A percentile compares a stretch with the other conserved stretches of the same genome.
Evolutionary conservation across 257 asterid genomes (phyloP).

Genomic region (Capsicum rhomboideum): DNA sequence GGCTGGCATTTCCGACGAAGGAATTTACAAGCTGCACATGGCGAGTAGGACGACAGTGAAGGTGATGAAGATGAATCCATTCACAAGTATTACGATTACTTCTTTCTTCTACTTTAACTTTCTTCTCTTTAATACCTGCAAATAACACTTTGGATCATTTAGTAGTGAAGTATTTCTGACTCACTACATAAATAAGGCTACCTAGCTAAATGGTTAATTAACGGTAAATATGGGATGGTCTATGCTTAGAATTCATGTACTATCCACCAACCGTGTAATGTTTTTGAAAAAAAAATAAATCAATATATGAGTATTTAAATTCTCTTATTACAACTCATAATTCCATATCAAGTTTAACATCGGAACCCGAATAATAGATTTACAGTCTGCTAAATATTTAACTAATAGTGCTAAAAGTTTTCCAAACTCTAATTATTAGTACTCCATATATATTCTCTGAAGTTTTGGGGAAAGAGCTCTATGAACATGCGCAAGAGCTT

Average conservation of each 20-base stretch:
- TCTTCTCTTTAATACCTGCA: neutral
- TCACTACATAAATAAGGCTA: neutral
- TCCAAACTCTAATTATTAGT: too few species aligned
- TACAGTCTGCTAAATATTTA: neutral
- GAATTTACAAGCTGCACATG: conserved; percentile 75
- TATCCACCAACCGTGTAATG: neutral
- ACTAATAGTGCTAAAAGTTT: neutral
- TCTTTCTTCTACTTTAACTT: neutral
- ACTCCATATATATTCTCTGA: too few species aligned
- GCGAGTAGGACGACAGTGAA: conserved; percentile 55
- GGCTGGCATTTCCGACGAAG: conserved; percentile 70
- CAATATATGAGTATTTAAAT: neutral
- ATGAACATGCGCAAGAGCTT: too few species aligned
- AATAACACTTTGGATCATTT: neutral
- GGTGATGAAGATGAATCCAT: conserved; percentile 8
- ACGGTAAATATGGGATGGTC: neutral
- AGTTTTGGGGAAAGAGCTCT: too few species aligned
- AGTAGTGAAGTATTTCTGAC: neutral
- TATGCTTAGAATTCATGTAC: neutral
- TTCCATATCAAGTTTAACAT: neutral
- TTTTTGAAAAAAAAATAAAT: too few species aligned
- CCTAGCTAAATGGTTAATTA: neutral
- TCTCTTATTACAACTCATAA: neutral
- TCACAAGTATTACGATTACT: neutral
- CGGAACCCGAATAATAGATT: neutral